Conservation (phyloP, 1,139 yeast species). For the Saccharomyces hybrid region DNA sequence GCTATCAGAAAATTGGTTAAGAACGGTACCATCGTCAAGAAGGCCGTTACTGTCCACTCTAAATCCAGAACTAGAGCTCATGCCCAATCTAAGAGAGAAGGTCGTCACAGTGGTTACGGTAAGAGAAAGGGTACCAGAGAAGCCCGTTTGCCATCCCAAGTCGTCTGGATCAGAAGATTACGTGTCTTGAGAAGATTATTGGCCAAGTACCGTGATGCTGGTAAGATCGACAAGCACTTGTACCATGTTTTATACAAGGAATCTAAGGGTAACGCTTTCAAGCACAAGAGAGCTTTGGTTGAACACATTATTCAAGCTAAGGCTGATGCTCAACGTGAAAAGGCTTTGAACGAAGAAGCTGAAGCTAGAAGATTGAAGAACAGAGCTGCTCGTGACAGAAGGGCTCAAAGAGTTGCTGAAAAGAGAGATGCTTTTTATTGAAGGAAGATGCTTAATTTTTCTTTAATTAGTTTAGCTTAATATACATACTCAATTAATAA, state of each 20-base stretch:
- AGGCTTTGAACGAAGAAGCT: slow-evolving; percentile 97
- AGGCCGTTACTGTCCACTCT: slow-evolving; percentile 96
- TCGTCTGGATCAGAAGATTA: slow-evolving; percentile 99
- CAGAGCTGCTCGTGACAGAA: slow-evolving; percentile 99
- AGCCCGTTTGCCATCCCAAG: slow-evolving; percentile 98
- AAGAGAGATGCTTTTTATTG: slow-evolving; percentile 95
- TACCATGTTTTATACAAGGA: slow-evolving; percentile 95
- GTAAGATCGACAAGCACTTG: slow-evolving; percentile 98
- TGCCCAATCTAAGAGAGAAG: slow-evolving; percentile 94
- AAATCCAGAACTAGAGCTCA: slow-evolving; percentile 98
- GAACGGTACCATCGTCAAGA: slow-evolving; percentile 97
- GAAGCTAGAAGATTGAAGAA: slow-evolving; percentile 99
- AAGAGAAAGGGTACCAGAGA: slow-evolving; percentile 99
- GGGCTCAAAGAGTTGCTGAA: slow-evolving; percentile 94
- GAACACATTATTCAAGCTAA: slow-evolving; percentile 99
- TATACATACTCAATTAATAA: background rate
- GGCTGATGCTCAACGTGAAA: slow-evolving; percentile 99
- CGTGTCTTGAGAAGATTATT: slow-evolving; percentile 98
- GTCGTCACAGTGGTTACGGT: slow-evolving; percentile 99
- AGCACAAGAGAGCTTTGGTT: slow-evolving; percentile 99
- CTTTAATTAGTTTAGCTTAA: background rate
- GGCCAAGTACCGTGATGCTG: slow-evolving; percentile 99
- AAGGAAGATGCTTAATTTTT: slow-evolving; percentile 38
- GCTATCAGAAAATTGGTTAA: slow-evolving; percentile 97
- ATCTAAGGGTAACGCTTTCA: slow-evolving; percentile 99